Percentiles rank a stretch among this genome's conserved stretches.
phyloP scores from a whole-genome alignment of 805 yeast genomes.

The Pichia paraexigua region DNA sequence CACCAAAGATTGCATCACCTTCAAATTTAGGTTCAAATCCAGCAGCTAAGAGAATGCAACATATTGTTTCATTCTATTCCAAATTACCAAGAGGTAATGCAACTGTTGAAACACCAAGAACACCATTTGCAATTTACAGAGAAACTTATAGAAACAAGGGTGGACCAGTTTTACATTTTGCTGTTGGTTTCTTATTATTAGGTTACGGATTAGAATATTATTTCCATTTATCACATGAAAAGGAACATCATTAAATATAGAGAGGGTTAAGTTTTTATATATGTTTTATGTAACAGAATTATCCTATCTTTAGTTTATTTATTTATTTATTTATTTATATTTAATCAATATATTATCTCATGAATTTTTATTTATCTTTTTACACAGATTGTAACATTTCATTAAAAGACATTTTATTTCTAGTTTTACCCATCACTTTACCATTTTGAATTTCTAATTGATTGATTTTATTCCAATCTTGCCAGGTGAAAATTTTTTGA shows the following conservation, averaged over 20 bases:
- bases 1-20: conserved; percentile 98
- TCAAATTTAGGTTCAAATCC: conserved; percentile 89
- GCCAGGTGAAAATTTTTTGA: conserved; percentile 44
- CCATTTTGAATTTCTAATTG: conserved; percentile 47
- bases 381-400: conserved; percentile 33
- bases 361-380: no score
- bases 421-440: conserved; percentile 36
- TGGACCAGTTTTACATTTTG: conserved; percentile 73
- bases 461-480: conserved; percentile 57
- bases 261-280: no score
- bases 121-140: conserved; percentile 69
- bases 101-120: conserved; percentile 60
- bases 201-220: conserved; percentile 93
- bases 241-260: conserved; percentile 33
- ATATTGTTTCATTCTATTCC: conserved; percentile 93
- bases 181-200: conserved; percentile 54
- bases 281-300: background rate
- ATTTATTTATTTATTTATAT: conserved; percentile 3
- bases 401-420: conserved; percentile 46
- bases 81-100: conserved; percentile 92
- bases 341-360: background rate
- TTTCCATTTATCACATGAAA: conserved; percentile 71
- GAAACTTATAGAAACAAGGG: conserved; percentile 81
- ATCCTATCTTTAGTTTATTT: conserved; percentile 8
- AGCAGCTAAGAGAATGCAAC: conserved; percentile 92